These are phyloP conservation scores for Melaleuca alternifolia DNA, from an alignment of 345 rosid species.

Conservation along the genomic window DNA sequence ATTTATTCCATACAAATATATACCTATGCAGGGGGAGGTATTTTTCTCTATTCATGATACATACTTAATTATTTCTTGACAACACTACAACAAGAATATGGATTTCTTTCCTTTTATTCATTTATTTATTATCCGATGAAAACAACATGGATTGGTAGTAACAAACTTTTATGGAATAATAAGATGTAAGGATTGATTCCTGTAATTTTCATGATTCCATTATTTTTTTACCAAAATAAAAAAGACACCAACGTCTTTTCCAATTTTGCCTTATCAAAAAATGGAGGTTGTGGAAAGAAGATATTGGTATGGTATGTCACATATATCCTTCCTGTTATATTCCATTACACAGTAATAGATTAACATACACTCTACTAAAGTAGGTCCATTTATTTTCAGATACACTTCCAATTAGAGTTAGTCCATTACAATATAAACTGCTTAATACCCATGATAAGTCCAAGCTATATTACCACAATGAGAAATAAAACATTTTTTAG, in stretches of 20 bases:
- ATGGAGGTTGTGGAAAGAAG: neutral
- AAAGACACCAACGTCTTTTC: neutral
- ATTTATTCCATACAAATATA: neutral
- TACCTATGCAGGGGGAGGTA: neutral
- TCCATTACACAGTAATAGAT: no score
- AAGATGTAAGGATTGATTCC: neutral
- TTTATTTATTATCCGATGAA: neutral
- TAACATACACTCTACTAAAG: neutral
- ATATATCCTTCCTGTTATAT: neutral
- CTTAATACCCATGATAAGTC: neutral
- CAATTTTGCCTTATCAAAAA: neutral
- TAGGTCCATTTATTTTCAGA: neutral
- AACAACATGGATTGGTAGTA: no score
- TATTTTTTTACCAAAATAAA: no score
- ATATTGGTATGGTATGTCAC: neutral
- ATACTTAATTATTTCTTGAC: neutral
- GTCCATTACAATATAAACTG: neutral
- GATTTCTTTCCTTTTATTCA: neutral
- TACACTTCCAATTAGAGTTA: neutral
- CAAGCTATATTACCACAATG: neutral
- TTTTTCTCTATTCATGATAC: neutral
- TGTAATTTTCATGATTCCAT: no score
- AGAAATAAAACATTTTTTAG: neutral
- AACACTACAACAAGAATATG: no score
- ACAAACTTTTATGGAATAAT: no score